A percentile compares a stretch with the other conserved stretches of the same genome.
These are phyloP conservation scores for Amanita molliuscula DNA, from an alignment of 768 basidiomycete species.

Conservation along the genomic window DNA sequence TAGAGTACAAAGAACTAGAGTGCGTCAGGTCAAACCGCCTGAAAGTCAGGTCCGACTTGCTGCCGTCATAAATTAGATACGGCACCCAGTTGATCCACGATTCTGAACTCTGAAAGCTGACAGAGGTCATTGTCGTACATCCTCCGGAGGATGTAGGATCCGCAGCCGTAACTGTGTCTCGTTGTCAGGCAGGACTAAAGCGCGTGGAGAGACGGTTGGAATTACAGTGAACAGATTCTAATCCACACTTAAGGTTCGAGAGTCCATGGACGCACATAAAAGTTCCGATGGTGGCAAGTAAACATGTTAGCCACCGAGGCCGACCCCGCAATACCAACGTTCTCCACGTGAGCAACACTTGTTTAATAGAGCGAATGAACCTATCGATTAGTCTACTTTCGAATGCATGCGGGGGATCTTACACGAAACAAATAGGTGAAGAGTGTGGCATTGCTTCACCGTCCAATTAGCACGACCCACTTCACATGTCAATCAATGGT, in stretches of 20 bases:
- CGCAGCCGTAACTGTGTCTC: neutral
- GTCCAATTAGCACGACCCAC: neutral
- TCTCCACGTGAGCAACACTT: constrained; percentile 3
- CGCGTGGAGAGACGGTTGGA: neutral
- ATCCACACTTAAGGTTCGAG: neutral
- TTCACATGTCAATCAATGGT: neutral
- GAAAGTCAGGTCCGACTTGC: neutral
- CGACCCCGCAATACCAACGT: neutral
- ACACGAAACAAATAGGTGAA: neutral
- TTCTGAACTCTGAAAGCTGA: neutral
- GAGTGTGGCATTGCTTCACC: neutral
- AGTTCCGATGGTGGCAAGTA: neutral
- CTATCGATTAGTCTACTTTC: neutral
- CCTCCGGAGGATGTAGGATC: neutral
- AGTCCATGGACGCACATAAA: neutral
- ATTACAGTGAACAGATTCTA: neutral
- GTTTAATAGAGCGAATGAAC: neutral
- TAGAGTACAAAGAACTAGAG: neutral
- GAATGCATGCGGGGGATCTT: neutral
- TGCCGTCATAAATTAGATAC: neutral
- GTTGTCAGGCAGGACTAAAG: neutral
- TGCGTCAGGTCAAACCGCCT: neutral
- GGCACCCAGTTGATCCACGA: neutral
- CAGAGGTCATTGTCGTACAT: neutral
- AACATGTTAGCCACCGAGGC: neutral